phyloP scores from a whole-genome alignment of 1,284 basidiomycete species.

The Ceratobasidium theobromae region DNA sequence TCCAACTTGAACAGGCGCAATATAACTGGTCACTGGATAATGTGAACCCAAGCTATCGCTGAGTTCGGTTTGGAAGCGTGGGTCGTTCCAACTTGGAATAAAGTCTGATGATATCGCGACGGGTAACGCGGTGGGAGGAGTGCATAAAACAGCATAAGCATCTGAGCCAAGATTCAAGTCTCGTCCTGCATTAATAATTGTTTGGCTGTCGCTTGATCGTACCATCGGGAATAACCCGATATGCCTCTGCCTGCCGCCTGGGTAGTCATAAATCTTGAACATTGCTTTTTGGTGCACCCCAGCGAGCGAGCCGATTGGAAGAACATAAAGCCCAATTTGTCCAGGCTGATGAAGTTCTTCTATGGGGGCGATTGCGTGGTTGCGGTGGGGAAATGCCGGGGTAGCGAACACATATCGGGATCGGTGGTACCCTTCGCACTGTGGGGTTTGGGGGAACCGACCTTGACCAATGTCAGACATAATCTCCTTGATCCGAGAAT shows the following conservation, averaged over 20 bases:
- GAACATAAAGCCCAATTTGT: not conserved
- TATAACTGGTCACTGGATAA: not conserved
- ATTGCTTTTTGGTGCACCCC: not conserved
- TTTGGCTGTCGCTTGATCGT: not conserved
- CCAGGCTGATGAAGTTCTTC: not conserved
- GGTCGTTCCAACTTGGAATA: not conserved
- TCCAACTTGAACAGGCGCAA: not conserved
- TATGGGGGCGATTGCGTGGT: slow-evolving; percentile 13
- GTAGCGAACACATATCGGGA: slow-evolving; percentile 14
- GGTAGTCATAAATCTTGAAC: slow-evolving; percentile 27
- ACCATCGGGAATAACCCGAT: not conserved
- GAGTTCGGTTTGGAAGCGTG: not conserved
- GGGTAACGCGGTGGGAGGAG: not conserved
- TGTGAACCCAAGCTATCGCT: not conserved
- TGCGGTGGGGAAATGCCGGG: not conserved
- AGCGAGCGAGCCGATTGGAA: slow-evolving; percentile 8
- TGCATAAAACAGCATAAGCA: slow-evolving; percentile 23
- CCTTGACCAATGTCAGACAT: not conserved
- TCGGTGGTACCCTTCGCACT: slow-evolving; percentile 12
- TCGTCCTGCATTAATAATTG: not conserved
- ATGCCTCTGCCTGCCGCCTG: not conserved
- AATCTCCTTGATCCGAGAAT: slow-evolving; percentile 1
- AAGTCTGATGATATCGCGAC: not conserved
- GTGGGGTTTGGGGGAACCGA: slow-evolving; percentile 1
- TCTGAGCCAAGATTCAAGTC: not conserved